Base-by-base conservation (phyloP, 202 grass and related monocot genomes). In the Carex sylvatica region DNA sequence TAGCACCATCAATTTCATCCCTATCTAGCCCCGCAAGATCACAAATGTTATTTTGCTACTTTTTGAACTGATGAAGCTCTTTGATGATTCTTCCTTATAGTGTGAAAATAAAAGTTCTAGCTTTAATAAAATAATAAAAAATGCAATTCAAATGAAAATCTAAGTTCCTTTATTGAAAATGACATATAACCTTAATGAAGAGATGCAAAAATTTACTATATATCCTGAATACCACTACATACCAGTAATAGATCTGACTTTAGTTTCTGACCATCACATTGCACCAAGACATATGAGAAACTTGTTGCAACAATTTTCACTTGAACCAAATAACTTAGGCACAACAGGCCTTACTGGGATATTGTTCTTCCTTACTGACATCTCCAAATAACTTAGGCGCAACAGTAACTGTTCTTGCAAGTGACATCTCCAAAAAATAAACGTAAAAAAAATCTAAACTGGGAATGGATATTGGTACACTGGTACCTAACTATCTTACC, bases 21-120 rank as follows among this genome's bases (percentile, higher is more conserved):
- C 80, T 87, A 85, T 99, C 95, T 72, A 82, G 77, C 66, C 96
- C 96, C 85, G 96, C 92, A 87, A 99, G 91, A 90, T 99, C 96
- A 93, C 84, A 72, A 99, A 89, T 61, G 84, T 93, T 81, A 99
- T 88, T 90, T 42, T 99, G 88, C 96, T 99, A 84, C 78, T 92
- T 77, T 86, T 93, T 89, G 93, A 99, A 86, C 85, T 95, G 87
- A 86, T 95, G 83, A 95, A 92, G 70, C 86, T 86, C 75, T 88
- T 95, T 76, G 93, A 84, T 69, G 88, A 84, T 68, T 86, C 81
- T 81, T 83, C 83, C 96, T 99, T 85, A n/a, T 61, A 91, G 69
- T 12, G 66, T 89, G 58, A 53, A 65, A 33, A 82, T 83, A 60
- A 42, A 83, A 75, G 51, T 80, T 67, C 16, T 52, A 85, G 61